Base-by-base conservation (phyloP, 2,329 filamentous ascomycete genomes). In the Pleomassaria siparia region DNA sequence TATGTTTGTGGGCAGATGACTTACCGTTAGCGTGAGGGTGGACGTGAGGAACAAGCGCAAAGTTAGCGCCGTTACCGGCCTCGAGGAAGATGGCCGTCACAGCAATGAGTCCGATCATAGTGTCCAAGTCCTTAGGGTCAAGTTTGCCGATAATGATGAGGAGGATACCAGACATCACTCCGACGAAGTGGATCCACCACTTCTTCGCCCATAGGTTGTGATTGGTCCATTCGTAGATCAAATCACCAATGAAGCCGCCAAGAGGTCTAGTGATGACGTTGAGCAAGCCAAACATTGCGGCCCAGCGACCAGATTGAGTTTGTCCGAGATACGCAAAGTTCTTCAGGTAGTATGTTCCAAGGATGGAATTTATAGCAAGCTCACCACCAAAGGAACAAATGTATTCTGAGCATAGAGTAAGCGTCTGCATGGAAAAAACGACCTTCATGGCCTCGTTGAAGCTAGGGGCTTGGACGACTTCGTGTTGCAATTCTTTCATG, bases 31-130 rank as follows among this genome's bases (percentile, higher is more conserved):
- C 88, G 51, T 80, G 80, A 1, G 89, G 89, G 70, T 91, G 87
- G 1, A 95, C 86, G 65, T 96, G 91, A 3, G 91, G 90, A 20
- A 96, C 86, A 5, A 96, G 79, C 0, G 89, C 83, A 70, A 94
- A 96, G 73, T 89, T 94, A 32, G 89, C 85, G 0, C 91, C 91
- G 65, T 96, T 96, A 33, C 85, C 85, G 2, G 87, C 89, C 68
- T 95, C 89, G 35, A 91, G 73, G 74, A 95, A 95, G 66, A 95
- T 79, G 1, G 88, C 89, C 74, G 91, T 80, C 9, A 89, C 80
- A 1, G 86, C 85, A 8, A 95, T 75, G 5, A 96, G 82, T 1
- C 88, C 89, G 46, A 94, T 84, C 78, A 95, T 85, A 2, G 81
- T 83, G 6, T 78, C 72, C 40, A 85, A 69, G 20, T 79, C 64